Evolutionary conservation across 805 yeast species (phyloP).

Genomic region (Metschnikowia rubicola): DNA sequence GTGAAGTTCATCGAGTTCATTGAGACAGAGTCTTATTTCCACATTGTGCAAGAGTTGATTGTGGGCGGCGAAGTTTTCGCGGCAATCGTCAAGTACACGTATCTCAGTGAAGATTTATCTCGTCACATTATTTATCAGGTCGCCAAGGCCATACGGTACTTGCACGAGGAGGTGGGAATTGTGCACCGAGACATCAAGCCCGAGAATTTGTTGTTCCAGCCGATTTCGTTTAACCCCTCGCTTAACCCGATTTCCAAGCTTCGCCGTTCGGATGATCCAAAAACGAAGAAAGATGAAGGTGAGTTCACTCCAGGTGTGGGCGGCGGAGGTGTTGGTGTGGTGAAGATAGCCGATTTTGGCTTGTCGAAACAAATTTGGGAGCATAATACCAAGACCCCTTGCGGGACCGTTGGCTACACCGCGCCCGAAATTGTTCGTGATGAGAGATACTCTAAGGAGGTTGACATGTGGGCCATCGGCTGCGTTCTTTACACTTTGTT

Average conservation of each 20-base stretch:
- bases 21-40: conserved; percentile 54
- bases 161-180: conserved; percentile 57
- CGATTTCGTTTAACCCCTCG: conserved; percentile 48
- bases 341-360: conserved; percentile 70
- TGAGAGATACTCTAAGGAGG: conserved; percentile 62
- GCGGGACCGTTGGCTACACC: conserved; percentile 75
- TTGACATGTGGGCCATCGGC: conserved; percentile 73
- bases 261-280: conserved; percentile 54
- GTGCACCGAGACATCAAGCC: conserved; percentile 85
- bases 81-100: conserved; percentile 73
- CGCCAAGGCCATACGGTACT: conserved; percentile 63
- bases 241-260: conserved; percentile 33
- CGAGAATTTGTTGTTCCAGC: conserved; percentile 66
- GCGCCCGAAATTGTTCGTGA: conserved; percentile 61
- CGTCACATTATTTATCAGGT: conserved; percentile 73
- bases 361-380: conserved; percentile 52
- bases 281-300: conserved; percentile 61
- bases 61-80: conserved; percentile 81
- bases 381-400: conserved; percentile 57
- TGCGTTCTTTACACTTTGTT: conserved; percentile 65
- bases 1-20: conserved; percentile 52
- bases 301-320: conserved; percentile 49
- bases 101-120: conserved; percentile 68
- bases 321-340: conserved; percentile 60
- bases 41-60: conserved; percentile 62